Evolutionary conservation across 31 red algal genomes (phyloP).

Genomic region (Asparagopsis taxiformis): DNA sequence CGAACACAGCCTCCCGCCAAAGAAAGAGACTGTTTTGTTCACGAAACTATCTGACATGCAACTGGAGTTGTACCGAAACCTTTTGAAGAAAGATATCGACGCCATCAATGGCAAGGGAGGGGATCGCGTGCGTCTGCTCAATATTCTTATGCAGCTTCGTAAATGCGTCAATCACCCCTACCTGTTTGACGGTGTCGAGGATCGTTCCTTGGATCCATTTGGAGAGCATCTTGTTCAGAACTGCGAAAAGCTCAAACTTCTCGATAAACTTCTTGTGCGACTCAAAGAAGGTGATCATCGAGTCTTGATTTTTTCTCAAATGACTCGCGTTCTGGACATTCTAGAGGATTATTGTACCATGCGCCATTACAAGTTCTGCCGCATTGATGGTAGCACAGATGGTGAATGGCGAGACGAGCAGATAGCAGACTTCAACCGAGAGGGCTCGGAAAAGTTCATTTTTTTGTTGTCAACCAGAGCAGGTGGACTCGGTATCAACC

Average conservation of each 20-base stretch:
- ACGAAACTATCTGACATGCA: constrained; percentile 94
- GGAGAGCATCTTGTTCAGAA: constrained; percentile 92
- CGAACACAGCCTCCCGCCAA: constrained; percentile 92
- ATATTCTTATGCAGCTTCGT: constrained; percentile 99
- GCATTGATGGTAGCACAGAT: constrained; percentile 98
- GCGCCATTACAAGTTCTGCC: constrained; percentile 92
- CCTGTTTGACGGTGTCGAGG: constrained; percentile 98
- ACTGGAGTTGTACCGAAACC: constrained; percentile 82
- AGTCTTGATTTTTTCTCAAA: constrained; percentile 98
- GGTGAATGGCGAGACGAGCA: constrained; percentile 93
- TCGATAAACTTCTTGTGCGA: constrained; percentile 92
- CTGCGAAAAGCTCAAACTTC: constrained; percentile 86
- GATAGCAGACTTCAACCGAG: constrained; percentile 96
- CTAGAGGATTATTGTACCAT: constrained; percentile 98
- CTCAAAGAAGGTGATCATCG: constrained; percentile 90
- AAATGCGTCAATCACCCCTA: constrained; percentile 99
- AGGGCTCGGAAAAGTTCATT: constrained; percentile 96
- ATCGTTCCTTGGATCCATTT: constrained; percentile 94
- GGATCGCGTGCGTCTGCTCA: constrained; percentile 97
- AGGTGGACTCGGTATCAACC: constrained; percentile 99
- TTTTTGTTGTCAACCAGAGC: constrained; percentile 98
- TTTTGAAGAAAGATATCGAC: constrained; percentile 98
- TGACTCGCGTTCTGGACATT: constrained; percentile 99
- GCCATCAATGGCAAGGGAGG: constrained; percentile 98
- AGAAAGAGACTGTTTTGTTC: constrained; percentile 98